Evolutionary conservation across 75 land plant species (phyloP), one percentile per base, ranked within the genome.

Genomic region (Selaginella tamariscina): DNA sequence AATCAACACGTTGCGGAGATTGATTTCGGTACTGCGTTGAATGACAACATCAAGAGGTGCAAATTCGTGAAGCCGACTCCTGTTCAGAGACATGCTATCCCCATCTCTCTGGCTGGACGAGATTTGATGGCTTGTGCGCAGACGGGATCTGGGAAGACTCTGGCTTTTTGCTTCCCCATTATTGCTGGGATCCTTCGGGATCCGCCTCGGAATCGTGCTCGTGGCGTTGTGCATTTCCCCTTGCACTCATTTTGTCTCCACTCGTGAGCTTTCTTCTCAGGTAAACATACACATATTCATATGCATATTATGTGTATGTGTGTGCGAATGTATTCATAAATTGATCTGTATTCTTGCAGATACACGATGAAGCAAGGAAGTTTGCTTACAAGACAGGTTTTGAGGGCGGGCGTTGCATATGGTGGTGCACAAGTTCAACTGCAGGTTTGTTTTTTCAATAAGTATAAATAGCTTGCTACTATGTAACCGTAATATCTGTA

Each of bases 61-160:
- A 88, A 83, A 82, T 88, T 83, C 65, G 86, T 84, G 29, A 88
- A 78, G 64, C 92, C 92, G 1, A 88, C 92, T 31, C 92, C 92
- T 22, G 89, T 88, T 18, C 94, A 89, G 80, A 79, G 80, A 64
- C 77, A 89, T 33, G 91, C 96, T 9, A 90, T 87, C 23, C 92
- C 92, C 1, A 88, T 88, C 26, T 79, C 82, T 56, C 74, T 88
- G 60, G 84, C 72, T 22, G 92, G 92, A 32, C 66, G 89, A 59
- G 92, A 88, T 70, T 71, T 88, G 70, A 88, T 88, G 92, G 92
- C 92, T 27, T 88, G 92, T 80, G 92, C 92, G 9, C 92, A 88
- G 65, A 88, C 92, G 1, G 95, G 95, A 0, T 86, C 90, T 0
- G 90, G 95, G 1, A 89, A 89, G 68, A 89, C 92, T 28, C 88